Evolutionary conservation across 2,329 filamentous ascomycete genomes (phyloP).

Genomic region (Calonectria ilicicola): DNA sequence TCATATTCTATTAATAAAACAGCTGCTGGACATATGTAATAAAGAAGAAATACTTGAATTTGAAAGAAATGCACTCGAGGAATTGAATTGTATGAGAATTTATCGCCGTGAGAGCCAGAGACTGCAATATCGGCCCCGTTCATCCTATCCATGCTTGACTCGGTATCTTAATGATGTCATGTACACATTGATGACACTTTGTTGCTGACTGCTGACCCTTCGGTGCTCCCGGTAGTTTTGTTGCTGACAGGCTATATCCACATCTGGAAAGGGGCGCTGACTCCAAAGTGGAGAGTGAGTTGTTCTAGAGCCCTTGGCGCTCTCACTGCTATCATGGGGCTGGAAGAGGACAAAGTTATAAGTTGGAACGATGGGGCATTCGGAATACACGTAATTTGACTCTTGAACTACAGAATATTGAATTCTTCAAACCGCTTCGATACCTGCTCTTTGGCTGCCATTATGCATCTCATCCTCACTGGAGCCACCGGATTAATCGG

Average conservation of each 20-base stretch:
- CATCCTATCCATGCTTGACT: not conserved
- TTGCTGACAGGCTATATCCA: not conserved
- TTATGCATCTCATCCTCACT: slow-evolving; percentile 46
- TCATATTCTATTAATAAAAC: no score
- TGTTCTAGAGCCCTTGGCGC: not conserved
- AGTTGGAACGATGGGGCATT: no score
- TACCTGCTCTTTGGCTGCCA: not conserved
- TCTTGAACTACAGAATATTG: no score
- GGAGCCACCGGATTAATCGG: slow-evolving; percentile 35
- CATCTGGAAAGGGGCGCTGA: not conserved
- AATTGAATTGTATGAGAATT: no score
- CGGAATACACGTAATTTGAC: no score
- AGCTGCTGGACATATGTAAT: no score
- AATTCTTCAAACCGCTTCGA: not conserved
- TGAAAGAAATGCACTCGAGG: no score
- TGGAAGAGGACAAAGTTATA: not conserved
- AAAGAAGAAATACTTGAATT: no score
- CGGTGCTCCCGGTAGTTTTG: no score
- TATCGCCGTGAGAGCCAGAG: no score
- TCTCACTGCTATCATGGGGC: not conserved
- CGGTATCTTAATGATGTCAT: not conserved
- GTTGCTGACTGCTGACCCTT: not conserved
- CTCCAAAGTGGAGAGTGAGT: not conserved
- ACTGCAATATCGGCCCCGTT: not conserved
- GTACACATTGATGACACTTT: not conserved